phyloP scores from a whole-genome alignment of 192 early-diverging fungal genomes.

The Podila verticillata region DNA sequence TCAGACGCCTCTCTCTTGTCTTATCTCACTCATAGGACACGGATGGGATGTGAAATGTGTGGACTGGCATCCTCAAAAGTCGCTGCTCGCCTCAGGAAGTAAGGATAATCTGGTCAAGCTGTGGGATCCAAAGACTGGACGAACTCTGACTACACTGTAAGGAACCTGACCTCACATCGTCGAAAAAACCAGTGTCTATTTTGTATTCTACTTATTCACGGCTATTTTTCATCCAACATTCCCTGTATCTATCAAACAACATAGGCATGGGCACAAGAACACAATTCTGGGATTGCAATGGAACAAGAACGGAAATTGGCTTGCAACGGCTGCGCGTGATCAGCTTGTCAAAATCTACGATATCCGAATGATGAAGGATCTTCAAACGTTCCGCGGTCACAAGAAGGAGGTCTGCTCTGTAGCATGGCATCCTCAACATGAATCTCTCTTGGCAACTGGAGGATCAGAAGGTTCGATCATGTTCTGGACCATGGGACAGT shows the following conservation, averaged over 20 bases:
- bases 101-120: slow-evolving; percentile 96
- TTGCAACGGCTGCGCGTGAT: slow-evolving; percentile 90
- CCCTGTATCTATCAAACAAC: neutral
- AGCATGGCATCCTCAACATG: slow-evolving; percentile 96
- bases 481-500: slow-evolving; percentile 88
- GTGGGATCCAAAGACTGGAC: slow-evolving; percentile 96
- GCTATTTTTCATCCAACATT: neutral
- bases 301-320: slow-evolving; percentile 99
- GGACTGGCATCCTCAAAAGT: slow-evolving; percentile 97
- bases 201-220: neutral
- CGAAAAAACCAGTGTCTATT: neutral
- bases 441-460: slow-evolving; percentile 89
- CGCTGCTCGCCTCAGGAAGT: slow-evolving; percentile 91
- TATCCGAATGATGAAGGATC: slow-evolving; percentile 91
- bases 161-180: neutral
- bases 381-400: slow-evolving; percentile 87
- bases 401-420: slow-evolving; percentile 91
- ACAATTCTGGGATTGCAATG: slow-evolving; percentile 88
- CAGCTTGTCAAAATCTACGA: slow-evolving; percentile 94
- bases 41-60: slow-evolving; percentile 97
- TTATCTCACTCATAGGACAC: slow-evolving; percentile 66
- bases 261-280: slow-evolving; percentile 93
- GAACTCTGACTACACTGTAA: slow-evolving; percentile 86
- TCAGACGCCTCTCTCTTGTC: too few relatives aligned
- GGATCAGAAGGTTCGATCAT: slow-evolving; percentile 88